These are phyloP conservation scores for Aspergillus affinis DNA, from an alignment of 495 filamentous ascomycete genomes.

Conservation along the genomic window DNA sequence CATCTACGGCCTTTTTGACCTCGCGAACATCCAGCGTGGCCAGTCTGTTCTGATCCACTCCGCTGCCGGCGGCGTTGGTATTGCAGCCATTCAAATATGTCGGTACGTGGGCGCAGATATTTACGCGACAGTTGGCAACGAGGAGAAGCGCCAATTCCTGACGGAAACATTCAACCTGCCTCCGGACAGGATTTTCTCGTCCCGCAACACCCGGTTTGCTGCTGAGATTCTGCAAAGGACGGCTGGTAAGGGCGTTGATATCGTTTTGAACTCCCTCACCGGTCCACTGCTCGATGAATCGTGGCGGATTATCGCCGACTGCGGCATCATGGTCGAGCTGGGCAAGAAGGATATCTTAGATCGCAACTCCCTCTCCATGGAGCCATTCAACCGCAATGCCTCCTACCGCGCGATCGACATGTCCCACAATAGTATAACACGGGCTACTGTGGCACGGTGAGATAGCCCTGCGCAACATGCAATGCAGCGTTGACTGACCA, in stretches of 20 bases:
- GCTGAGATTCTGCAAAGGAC: background rate
- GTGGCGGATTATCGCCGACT: constrained; percentile 1
- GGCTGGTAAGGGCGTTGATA: background rate
- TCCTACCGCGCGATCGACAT: background rate
- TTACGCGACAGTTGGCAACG: background rate
- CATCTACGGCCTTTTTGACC: constrained; percentile 30
- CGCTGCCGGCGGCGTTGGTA: constrained; percentile 53
- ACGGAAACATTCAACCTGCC: background rate
- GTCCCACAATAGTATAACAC: background rate
- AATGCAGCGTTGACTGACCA: background rate
- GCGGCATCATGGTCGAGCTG: constrained; percentile 3
- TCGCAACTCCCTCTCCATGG: background rate
- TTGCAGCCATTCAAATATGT: constrained; percentile 54
- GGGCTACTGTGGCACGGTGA: too few species aligned
- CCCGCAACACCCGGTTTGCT: background rate
- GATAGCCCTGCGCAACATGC: background rate
- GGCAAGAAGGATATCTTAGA: constrained; percentile 1
- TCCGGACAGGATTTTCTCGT: background rate
- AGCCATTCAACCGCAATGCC: constrained; percentile 3
- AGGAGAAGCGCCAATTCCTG: background rate
- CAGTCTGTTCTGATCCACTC: constrained; percentile 53
- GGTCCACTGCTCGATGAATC: constrained; percentile 1
- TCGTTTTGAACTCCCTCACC: background rate
- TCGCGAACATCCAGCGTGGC: constrained; percentile 19
- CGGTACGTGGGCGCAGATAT: background rate